phyloP scores from a whole-genome alignment of 257 asterid species.

The Orobanche coerulescens region DNA sequence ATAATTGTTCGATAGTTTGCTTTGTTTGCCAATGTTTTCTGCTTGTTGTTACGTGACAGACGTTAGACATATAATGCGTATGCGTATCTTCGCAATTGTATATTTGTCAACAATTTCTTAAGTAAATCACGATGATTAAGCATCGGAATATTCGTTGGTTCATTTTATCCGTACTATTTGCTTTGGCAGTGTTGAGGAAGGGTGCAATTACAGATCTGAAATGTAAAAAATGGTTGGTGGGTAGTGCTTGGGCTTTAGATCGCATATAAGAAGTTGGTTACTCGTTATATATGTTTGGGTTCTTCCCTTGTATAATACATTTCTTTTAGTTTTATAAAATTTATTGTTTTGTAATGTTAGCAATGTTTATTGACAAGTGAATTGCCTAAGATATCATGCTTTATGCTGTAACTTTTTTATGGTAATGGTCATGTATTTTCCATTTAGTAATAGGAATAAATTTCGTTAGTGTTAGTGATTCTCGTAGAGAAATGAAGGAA shows the following conservation, averaged over 20 bases:
- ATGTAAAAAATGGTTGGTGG: not conserved
- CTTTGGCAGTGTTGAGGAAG: not conserved
- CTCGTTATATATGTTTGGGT: too few relatives aligned
- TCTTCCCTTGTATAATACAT: too few relatives aligned
- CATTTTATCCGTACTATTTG: not conserved
- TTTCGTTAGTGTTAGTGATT: not conserved
- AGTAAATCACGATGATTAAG: not conserved
- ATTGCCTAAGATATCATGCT: not conserved
- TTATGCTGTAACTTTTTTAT: not conserved
- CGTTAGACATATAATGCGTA: not conserved
- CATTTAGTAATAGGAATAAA: not conserved
- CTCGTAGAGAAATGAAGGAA: not conserved
- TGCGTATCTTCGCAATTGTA: too few relatives aligned
- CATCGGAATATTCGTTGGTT: not conserved
- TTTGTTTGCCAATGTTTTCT: not conserved
- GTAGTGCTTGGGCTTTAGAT: not conserved
- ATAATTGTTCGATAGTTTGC: not conserved
- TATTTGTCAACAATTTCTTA: not conserved
- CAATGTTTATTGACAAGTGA: too few relatives aligned
- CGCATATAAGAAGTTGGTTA: not conserved
- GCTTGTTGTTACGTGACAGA: not conserved
- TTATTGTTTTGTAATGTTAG: too few relatives aligned
- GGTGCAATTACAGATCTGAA: not conserved
- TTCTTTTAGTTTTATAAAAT: too few relatives aligned
- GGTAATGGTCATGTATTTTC: not conserved